Conservation (phyloP, 805 yeast species). For the Lachancea quebecensis region DNA sequence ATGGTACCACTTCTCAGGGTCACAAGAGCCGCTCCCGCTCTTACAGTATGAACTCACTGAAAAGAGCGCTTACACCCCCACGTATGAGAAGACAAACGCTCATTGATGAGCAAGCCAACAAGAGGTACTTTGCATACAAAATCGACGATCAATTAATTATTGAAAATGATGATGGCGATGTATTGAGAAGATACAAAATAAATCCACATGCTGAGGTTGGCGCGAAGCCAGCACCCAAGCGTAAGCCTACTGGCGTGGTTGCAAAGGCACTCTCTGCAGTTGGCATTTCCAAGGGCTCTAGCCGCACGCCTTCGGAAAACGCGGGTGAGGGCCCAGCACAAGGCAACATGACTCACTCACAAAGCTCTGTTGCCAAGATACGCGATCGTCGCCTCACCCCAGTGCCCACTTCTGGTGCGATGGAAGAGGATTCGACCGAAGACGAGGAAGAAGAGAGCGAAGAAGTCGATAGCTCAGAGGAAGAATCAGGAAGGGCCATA, state of each 20-base stretch:
- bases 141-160: constrained; percentile 71
- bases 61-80: constrained; percentile 19
- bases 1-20: constrained; percentile 9
- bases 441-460: constrained; percentile 9
- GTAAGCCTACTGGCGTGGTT: constrained; percentile 34
- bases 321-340: background rate
- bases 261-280: constrained; percentile 48
- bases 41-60: constrained; percentile 28
- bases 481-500: constrained; percentile 5
- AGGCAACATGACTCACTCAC: background rate
- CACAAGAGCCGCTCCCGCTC: constrained; percentile 27
- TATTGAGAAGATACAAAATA: constrained; percentile 73
- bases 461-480: constrained; percentile 3
- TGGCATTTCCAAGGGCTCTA: constrained; percentile 37
- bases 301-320: background rate
- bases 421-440: background rate
- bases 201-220: constrained; percentile 41
- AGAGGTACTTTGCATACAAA: constrained; percentile 60
- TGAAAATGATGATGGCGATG: constrained; percentile 89
- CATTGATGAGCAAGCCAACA: constrained; percentile 13
- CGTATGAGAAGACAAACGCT: constrained; percentile 15
- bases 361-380: constrained; percentile 1
- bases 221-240: background rate
- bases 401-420: constrained; percentile 6
- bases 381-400: constrained; percentile 8